A percentile compares a stretch with the other conserved stretches of the same genome.
Evolutionary conservation across 2,329 filamentous ascomycete species (phyloP).

Genomic region (Fusarium poae): DNA sequence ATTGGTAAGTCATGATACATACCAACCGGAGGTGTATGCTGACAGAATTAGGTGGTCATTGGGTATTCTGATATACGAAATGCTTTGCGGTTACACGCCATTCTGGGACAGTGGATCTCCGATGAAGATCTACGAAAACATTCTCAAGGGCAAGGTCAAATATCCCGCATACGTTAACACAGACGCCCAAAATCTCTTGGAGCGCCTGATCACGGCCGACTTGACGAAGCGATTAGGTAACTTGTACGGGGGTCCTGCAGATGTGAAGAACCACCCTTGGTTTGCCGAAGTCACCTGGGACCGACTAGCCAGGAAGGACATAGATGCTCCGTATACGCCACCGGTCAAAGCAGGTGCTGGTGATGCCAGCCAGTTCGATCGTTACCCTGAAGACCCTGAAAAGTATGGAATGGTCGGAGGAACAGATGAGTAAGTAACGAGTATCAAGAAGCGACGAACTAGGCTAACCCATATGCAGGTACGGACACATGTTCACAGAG

Average conservation of each 20-base stretch:
- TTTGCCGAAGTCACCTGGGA: slow-evolving; percentile 99
- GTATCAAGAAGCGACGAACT: background rate
- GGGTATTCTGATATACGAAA: slow-evolving; percentile 98
- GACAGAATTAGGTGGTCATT: slow-evolving; percentile 86
- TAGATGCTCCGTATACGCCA: slow-evolving; percentile 97
- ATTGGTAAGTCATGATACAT: slow-evolving; percentile 78
- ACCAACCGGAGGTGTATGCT: slow-evolving; percentile 2
- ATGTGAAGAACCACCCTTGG: slow-evolving; percentile 97
- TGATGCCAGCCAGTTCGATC: slow-evolving; percentile 97
- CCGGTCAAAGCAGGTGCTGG: slow-evolving; percentile 94
- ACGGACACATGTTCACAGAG: slow-evolving; percentile 80
- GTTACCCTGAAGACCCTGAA: slow-evolving; percentile 97
- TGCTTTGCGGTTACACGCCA: slow-evolving; percentile 98
- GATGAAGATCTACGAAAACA: slow-evolving; percentile 99
- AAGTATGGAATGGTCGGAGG: slow-evolving; percentile 81
- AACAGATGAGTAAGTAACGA: slow-evolving; percentile 80
- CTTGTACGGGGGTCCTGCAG: slow-evolving; percentile 87
- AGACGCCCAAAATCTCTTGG: slow-evolving; percentile 92
- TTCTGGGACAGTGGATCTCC: slow-evolving; percentile 99
- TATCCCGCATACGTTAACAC: slow-evolving; percentile 96
- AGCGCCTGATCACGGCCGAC: slow-evolving; percentile 93
- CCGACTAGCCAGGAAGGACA: slow-evolving; percentile 91
- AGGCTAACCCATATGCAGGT: slow-evolving; percentile 60
- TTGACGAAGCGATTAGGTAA: slow-evolving; percentile 96
- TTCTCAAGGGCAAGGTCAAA: slow-evolving; percentile 94